phyloP scores from a whole-genome alignment of 768 basidiomycete genomes.

The Hirschioporus abietinus region DNA sequence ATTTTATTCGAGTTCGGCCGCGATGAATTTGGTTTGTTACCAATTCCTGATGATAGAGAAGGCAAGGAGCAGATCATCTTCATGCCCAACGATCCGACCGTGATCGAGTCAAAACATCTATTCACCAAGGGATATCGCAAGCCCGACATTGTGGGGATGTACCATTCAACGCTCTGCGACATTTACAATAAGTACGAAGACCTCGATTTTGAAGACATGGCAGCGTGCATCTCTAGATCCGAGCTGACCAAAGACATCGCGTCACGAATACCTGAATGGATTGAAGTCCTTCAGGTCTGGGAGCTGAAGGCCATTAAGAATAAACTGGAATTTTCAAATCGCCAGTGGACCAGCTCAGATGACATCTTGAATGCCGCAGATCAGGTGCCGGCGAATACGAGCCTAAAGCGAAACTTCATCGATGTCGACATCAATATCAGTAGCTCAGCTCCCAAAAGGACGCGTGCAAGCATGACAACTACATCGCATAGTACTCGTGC shows the following conservation, averaged over 20 bases:
- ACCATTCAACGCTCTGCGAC: neutral
- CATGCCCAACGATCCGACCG: neutral
- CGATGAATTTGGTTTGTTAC: neutral
- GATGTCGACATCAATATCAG: neutral
- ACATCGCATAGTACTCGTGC: neutral
- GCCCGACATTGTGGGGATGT: neutral
- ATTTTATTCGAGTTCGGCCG: neutral
- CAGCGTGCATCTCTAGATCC: neutral
- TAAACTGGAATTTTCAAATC: no score
- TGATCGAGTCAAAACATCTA: neutral
- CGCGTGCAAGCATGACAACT: neutral
- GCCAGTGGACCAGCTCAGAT: neutral
- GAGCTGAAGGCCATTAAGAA: neutral
- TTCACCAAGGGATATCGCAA: neutral
- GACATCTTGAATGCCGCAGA: neutral
- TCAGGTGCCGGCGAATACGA: neutral
- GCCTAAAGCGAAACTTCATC: neutral
- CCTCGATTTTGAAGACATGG: neutral
- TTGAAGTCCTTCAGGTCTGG: neutral
- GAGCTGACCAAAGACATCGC: neutral
- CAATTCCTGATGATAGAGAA: neutral
- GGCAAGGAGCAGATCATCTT: neutral
- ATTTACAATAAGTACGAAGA: neutral
- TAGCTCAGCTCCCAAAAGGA: neutral
- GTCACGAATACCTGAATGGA: neutral